Evolutionary conservation across 495 filamentous ascomycete species (phyloP), one percentile per base, ranked within the genome.

Genomic region (Penicillium ucsense): DNA sequence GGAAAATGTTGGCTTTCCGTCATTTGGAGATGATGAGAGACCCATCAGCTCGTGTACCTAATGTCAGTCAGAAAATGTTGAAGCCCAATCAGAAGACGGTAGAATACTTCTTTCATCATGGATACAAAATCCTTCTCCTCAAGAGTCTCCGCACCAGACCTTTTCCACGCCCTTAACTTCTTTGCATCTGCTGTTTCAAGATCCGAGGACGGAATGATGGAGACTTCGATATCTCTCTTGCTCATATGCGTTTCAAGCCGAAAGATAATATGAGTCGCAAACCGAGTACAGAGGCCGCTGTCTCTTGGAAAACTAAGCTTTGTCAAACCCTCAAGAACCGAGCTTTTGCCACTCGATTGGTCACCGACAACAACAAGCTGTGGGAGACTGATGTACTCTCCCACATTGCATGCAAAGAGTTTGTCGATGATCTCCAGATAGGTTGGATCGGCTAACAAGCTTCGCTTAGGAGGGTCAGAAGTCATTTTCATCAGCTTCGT

Each of bases 191-290:
- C 20, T 20, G 20, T 2, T 20, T 20, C 20, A 20, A 20, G 20
- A 20, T 20, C 1, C 54, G 48, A 37, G 8, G 36, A 51, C 1
- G 69, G 59, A 8, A 70, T 61, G 6, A 67, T 58, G 0, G 54
- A 64, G 0, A 50, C 58, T 3, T 46, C 38, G 7, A 65, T 59
- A 0, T 42, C 31, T 5, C 53, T 41, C 8, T 35, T n/a, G 3
- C 4, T 51, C 7, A 53, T 41, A 3, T 47, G 49, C 4, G 31
- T 31, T 5, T 46, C 42, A 35, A 67, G 62, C 8, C 78, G 72
- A 43, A 83, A 71, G 0, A 63, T 67, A 38, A 77, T 72, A 48
- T 75, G 70, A 0, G 70, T 77, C 2, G 67, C 68, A 43, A 70
- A 75, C 1, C 72, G 56, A 4, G 72, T 76, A 38, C 72, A 76